Percentiles rank a stretch among this genome's conserved stretches.
Evolutionary conservation across 345 rosid species (phyloP).

Genomic region (Viola odorata): DNA sequence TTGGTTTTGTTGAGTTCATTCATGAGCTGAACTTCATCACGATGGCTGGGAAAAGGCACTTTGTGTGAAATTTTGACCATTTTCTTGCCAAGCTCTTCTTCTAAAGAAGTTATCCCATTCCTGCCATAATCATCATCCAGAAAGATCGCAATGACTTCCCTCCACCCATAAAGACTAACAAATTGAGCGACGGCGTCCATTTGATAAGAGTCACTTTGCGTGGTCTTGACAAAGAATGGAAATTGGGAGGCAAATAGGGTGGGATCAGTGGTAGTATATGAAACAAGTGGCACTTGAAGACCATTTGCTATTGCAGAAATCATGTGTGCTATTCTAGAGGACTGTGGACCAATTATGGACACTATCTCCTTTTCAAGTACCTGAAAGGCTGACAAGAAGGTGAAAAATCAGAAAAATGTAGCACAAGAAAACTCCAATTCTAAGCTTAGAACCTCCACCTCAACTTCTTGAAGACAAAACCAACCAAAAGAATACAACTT

Average conservation of each 20-base stretch:
- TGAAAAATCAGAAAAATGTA: slow-evolving; percentile 2
- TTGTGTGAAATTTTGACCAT: slow-evolving; percentile 45
- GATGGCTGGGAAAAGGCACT: slow-evolving; percentile 43
- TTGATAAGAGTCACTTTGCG: slow-evolving; percentile 66
- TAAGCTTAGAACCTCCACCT: neutral
- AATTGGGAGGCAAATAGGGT: slow-evolving; percentile 78
- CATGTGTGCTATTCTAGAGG: slow-evolving; percentile 73
- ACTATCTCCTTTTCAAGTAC: slow-evolving; percentile 56
- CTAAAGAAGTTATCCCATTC: slow-evolving; percentile 59
- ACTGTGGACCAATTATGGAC: slow-evolving; percentile 73
- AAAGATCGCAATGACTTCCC: slow-evolving; percentile 58
- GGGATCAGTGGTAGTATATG: slow-evolving; percentile 88
- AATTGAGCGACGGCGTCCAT: slow-evolving; percentile 77
- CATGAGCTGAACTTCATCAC: slow-evolving; percentile 30
- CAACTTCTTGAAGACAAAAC: neutral
- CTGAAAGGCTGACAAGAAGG: slow-evolving; percentile 52
- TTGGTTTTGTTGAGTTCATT: slow-evolving; percentile 47
- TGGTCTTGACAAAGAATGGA: slow-evolving; percentile 68
- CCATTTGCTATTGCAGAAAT: slow-evolving; percentile 52
- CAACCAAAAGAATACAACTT: too few species aligned
- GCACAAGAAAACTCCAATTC: neutral
- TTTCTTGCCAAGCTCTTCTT: slow-evolving; percentile 45
- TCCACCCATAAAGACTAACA: slow-evolving; percentile 62
- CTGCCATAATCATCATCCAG: slow-evolving; percentile 80
- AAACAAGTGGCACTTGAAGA: slow-evolving; percentile 68